Conservation (phyloP, 805 yeast species). For the Lipomyces starkeyi region DNA sequence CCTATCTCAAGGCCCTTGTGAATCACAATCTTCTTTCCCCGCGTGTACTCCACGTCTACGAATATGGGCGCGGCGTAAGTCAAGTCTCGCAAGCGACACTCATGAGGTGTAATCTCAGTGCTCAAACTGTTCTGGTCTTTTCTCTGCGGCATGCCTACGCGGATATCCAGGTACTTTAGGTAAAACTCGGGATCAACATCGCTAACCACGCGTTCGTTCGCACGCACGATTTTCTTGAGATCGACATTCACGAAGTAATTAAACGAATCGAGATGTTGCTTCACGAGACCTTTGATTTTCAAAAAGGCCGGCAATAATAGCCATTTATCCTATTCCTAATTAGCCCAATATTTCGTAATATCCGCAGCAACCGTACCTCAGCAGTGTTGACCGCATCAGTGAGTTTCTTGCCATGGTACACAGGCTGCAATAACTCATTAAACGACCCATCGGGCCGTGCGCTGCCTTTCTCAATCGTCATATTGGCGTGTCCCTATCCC, state of each 20-base stretch:
- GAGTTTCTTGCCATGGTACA: conserved; percentile 82
- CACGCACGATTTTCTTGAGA: conserved; percentile 86
- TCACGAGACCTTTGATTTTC: conserved; percentile 93
- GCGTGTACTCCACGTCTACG: conserved; percentile 95
- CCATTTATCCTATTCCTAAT: conserved; percentile 75
- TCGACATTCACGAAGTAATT: conserved; percentile 95
- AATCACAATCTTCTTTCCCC: conserved; percentile 90
- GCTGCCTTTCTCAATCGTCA: conserved; percentile 1
- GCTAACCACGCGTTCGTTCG: conserved; percentile 84
- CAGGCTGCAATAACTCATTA: conserved; percentile 76
- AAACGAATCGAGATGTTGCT: conserved; percentile 98
- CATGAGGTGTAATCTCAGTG: conserved; percentile 71
- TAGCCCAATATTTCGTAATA: neutral
- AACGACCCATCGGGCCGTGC: conserved; percentile 47
- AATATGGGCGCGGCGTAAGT: conserved; percentile 96
- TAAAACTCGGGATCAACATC: conserved; percentile 98
- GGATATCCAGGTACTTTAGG: conserved; percentile 86
- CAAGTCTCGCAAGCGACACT: conserved; percentile 92
- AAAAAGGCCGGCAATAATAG: conserved; percentile 92
- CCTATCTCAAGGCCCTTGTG: conserved; percentile 93
- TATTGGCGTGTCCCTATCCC: neutral
- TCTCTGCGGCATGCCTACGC: conserved; percentile 69
- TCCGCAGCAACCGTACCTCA: conserved; percentile 48
- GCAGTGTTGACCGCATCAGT: conserved; percentile 90
- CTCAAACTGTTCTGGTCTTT: conserved; percentile 47